Percentiles rank a stretch among this genome's conserved stretches.
Evolutionary conservation across 2,329 filamentous ascomycete genomes (phyloP).

Genomic region (Elsinoe arachidis): DNA sequence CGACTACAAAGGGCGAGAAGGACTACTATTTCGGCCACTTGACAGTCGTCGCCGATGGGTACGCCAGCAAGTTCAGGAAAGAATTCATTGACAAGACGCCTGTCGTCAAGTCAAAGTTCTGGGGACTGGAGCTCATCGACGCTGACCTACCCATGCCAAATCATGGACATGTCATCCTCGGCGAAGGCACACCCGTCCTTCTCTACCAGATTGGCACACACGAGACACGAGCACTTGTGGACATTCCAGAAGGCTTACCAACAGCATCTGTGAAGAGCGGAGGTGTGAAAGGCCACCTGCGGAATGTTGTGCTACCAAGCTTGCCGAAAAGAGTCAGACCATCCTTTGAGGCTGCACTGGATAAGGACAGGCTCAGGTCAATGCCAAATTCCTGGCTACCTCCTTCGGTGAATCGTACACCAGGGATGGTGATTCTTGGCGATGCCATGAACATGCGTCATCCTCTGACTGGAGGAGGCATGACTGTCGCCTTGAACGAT

Average conservation of each 20-base stretch:
- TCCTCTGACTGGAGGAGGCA: slow-evolving; percentile 89
- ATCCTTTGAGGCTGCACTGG: slow-evolving; percentile 66
- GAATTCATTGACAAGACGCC: slow-evolving; percentile 60
- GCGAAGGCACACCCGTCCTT: slow-evolving; percentile 67
- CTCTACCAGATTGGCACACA: slow-evolving; percentile 95
- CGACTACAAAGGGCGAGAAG: slow-evolving; percentile 53
- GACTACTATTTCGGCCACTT: slow-evolving; percentile 80
- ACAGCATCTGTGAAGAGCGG: slow-evolving; percentile 65
- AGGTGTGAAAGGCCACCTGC: slow-evolving; percentile 76
- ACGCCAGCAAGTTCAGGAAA: slow-evolving; percentile 84
- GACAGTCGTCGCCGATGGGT: slow-evolving; percentile 87
- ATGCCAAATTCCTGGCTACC: slow-evolving; percentile 98
- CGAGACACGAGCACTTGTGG: slow-evolving; percentile 84
- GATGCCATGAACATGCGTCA: slow-evolving; percentile 99
- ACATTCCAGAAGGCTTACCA: slow-evolving; percentile 70
- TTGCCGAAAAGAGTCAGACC: slow-evolving; percentile 66
- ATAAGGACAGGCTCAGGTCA: slow-evolving; percentile 65
- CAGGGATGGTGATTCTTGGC: slow-evolving; percentile 72
- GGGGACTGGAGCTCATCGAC: slow-evolving; percentile 85
- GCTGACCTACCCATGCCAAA: slow-evolving; percentile 64
- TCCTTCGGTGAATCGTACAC: slow-evolving; percentile 60
- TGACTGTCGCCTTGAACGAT: slow-evolving; percentile 96
- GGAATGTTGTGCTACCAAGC: slow-evolving; percentile 67
- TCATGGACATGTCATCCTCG: slow-evolving; percentile 83
- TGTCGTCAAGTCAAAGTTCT: slow-evolving; percentile 76